Evolutionary conservation across 129 eudicot species (phyloP), one percentile per base, ranked within the genome.

Genomic region (Gnaphalium uliginosum): DNA sequence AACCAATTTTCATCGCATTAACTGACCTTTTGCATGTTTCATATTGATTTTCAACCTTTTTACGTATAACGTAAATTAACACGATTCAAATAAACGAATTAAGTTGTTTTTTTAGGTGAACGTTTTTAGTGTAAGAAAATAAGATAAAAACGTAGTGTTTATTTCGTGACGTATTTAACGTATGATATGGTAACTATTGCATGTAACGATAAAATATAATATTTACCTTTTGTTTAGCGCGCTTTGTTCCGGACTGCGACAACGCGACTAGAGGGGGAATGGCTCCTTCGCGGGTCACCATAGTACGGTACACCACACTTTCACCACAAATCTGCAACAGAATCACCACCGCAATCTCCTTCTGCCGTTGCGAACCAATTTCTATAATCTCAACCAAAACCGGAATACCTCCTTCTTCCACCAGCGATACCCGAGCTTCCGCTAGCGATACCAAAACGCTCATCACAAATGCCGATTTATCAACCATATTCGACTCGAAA

Each of bases 241-340:
- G 92, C 48, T 76, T 86, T 33, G 98, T 88, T 4, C 98, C 98
- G 19, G 98, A 79, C 56, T 92, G 98, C 1, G 98, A 82, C 86
- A 92, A 73, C 5, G 96, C 90, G 14, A 92, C 86, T 33, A 92
- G 69, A 14, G 98, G 98, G 1, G 98, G 98, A 83, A 92, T 86
- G 33, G 94, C 98, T 29, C 98, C 98, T 85, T 92, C 98, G 21
- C 96, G 93, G 26, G 92, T 92, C 85, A 92, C 98, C 98, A 89
- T 84, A 53, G 84, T 86, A 15, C 98, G 89, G 76, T 88, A 86
- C 25, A 80, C 82, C 65, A 81, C 60, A 76, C 94, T 87, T 29
- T 85, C 92, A 56, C 83, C 85, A 50, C 98, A 92, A 26, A 92
- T 3, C 74, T 89, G 93, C 82, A 89, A 76, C 81, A 92, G 66